Conservation (phyloP, 208 protist species). For the Leishmania braziliensis region DNA sequence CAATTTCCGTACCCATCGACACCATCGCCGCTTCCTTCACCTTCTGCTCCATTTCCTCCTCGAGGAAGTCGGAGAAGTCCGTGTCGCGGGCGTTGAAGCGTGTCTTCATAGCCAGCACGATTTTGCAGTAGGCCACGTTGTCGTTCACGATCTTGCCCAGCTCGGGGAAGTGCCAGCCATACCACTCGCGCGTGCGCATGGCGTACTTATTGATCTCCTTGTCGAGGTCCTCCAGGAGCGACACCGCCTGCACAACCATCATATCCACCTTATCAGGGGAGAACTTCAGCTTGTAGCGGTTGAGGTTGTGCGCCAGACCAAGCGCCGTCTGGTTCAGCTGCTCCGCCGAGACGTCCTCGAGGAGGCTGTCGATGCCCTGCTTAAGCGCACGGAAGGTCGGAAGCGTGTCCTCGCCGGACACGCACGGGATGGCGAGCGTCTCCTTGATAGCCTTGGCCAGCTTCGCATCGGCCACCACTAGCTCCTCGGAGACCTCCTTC, state of each 20-base stretch:
- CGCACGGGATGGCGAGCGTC: conserved; percentile 93
- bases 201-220: conserved; percentile 99
- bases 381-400: conserved; percentile 97
- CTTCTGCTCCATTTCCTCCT: conserved; percentile 95
- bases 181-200: conserved; percentile 99
- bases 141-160: conserved; percentile 97
- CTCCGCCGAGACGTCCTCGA: conserved; percentile 86
- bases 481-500: conserved; percentile 88
- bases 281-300: conserved; percentile 99
- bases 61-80: conserved; percentile 95
- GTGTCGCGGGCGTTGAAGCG: conserved; percentile 91
- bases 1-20: conserved; percentile 99
- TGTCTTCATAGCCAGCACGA: conserved; percentile 91
- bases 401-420: conserved; percentile 86
- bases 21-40: conserved; percentile 97
- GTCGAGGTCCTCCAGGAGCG: conserved; percentile 98
- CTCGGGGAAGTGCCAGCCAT: conserved; percentile 99
- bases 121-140: conserved; percentile 96
- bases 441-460: conserved; percentile 98
- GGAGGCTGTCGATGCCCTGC: conserved; percentile 89
- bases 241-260: conserved; percentile 99
- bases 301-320: conserved; percentile 98
- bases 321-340: conserved; percentile 96
- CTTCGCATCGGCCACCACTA: conserved; percentile 96
- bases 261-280: conserved; percentile 99